A percentile compares a stretch with the other conserved stretches of the same genome.
These are phyloP conservation scores for Lasiosphaeria hispida DNA, from an alignment of 495 filamentous ascomycete genomes.

Conservation along the genomic window DNA sequence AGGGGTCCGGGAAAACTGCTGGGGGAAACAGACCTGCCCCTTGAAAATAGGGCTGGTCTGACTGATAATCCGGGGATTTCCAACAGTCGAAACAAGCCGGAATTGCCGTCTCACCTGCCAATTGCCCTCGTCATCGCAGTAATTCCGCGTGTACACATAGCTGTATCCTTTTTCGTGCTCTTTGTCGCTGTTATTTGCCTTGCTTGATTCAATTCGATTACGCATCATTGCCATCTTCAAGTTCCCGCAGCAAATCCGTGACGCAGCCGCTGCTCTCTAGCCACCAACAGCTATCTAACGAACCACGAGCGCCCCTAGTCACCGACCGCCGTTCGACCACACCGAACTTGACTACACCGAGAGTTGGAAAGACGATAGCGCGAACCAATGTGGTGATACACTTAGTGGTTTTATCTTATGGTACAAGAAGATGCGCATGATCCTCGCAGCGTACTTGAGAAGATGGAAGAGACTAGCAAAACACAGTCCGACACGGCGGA, in stretches of 20 bases:
- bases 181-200: no score
- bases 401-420: constrained; percentile 8
- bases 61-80: constrained; percentile 1
- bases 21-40: neutral
- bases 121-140: neutral
- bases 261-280: neutral
- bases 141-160: neutral
- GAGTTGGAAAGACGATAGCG: neutral
- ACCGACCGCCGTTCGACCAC: neutral
- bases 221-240: no score
- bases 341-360: neutral
- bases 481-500: constrained; percentile 12
- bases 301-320: neutral
- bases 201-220: no score
- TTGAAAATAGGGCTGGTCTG: neutral
- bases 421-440: constrained; percentile 23
- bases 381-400: constrained; percentile 3
- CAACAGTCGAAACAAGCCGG: neutral
- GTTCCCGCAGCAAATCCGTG: no score
- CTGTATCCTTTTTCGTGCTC: no score
- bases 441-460: constrained; percentile 18
- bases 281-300: neutral
- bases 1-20: constrained; percentile 1
- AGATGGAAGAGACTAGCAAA: constrained; percentile 25
- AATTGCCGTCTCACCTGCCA: neutral